A percentile compares a stretch with the other conserved stretches of the same genome.
These are phyloP conservation scores for Lithospermum erythrorhizon DNA, from an alignment of 257 asterid genomes.

Conservation along the genomic window DNA sequence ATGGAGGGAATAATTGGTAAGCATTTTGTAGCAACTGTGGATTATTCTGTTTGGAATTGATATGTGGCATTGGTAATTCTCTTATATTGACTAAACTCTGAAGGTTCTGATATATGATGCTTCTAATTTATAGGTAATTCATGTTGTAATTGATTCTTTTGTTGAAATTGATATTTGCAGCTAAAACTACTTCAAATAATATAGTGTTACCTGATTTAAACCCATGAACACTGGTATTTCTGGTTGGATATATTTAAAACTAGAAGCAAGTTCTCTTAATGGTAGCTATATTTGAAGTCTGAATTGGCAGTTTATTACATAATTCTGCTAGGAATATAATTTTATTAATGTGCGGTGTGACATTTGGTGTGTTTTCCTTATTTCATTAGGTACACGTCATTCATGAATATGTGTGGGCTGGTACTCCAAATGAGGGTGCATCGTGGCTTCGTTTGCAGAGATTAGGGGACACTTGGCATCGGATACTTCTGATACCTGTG, in stretches of 20 bases:
- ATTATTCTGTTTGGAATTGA: background rate
- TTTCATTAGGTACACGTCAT: constrained; percentile 68
- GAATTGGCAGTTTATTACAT: background rate
- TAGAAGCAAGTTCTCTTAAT: background rate
- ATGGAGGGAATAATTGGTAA: background rate
- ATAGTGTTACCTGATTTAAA: too few species aligned
- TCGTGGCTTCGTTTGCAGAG: constrained; percentile 95
- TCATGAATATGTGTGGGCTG: constrained; percentile 99
- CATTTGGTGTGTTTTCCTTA: too few species aligned
- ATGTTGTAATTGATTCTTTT: too few species aligned
- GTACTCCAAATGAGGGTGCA: constrained; percentile 97
- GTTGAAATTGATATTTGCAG: too few species aligned
- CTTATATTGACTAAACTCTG: too few species aligned
- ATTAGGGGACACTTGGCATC: constrained; percentile 93
- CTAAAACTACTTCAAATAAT: too few species aligned
- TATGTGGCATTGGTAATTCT: too few species aligned
- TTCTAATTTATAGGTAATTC: too few species aligned
- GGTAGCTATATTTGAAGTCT: background rate
- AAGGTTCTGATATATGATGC: too few species aligned
- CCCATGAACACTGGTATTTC: background rate
- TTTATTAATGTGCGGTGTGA: background rate
- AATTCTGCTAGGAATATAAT: background rate
- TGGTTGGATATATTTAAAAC: background rate
- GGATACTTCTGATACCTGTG: constrained; percentile 85
- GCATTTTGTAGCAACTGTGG: background rate